Percentiles rank a stretch among this genome's conserved stretches.
These are phyloP conservation scores for Daldinia sp. DNA, from an alignment of 2,329 filamentous ascomycete species.

Conservation along the genomic window DNA sequence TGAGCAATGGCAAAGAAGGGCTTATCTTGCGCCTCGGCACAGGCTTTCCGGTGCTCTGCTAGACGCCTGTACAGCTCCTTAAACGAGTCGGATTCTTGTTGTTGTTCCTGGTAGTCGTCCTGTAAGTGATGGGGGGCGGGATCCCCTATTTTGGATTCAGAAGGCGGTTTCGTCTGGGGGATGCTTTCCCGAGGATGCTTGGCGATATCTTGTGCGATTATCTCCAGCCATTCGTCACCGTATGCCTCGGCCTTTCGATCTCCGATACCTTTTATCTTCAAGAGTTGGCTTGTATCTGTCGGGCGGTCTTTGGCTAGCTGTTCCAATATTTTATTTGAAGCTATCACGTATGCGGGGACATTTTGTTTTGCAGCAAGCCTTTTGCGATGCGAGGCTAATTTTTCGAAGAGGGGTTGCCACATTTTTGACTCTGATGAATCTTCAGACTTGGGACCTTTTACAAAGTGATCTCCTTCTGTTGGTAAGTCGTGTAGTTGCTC, in stretches of 20 bases:
- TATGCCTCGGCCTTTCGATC: background rate
- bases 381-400: background rate
- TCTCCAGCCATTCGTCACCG: constrained; percentile 11
- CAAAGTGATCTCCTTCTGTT: background rate
- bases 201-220: constrained; percentile 5
- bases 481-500: too few species aligned
- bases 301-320: constrained; percentile 1
- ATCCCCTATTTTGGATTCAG: background rate
- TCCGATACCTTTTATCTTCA: constrained; percentile 3
- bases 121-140: too few species aligned
- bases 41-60: background rate
- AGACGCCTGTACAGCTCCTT: constrained; percentile 9
- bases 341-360: background rate
- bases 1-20: background rate
- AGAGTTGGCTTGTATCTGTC: constrained; percentile 1
- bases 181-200: background rate
- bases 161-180: background rate
- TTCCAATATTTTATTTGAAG: constrained; percentile 1
- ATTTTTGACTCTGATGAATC: background rate
- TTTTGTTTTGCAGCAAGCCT: background rate
- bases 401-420: background rate
- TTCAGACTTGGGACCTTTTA: background rate
- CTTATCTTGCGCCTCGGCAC: background rate
- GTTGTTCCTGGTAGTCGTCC: background rate
- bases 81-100: background rate